Evolutionary conservation across 352 stramenopile genomes (phyloP).

Genomic region (Pelagophyceae sp.): DNA sequence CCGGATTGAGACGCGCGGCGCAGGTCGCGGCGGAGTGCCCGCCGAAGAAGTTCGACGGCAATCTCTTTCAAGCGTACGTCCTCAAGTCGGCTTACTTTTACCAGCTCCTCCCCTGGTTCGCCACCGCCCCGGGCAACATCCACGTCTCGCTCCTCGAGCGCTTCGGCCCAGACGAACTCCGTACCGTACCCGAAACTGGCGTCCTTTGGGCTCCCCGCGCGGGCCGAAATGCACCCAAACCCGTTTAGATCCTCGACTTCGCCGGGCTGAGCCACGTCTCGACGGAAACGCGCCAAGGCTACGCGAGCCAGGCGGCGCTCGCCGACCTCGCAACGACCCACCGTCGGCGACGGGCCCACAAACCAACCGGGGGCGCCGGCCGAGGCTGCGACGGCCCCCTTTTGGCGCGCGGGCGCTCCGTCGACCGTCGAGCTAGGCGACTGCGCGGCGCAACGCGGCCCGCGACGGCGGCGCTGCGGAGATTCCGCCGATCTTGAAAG

Average conservation of each 20-base stretch:
- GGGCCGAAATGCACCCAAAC: background rate
- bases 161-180: background rate
- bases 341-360: too few relatives aligned
- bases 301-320: too few relatives aligned
- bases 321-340: too few relatives aligned
- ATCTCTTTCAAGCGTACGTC: slow-evolving; percentile 20
- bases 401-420: too few relatives aligned
- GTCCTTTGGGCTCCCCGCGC: too few relatives aligned
- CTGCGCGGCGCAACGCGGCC: slow-evolving; percentile 2
- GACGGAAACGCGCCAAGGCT: too few relatives aligned
- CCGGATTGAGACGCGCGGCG: too few relatives aligned
- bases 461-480: background rate
- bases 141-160: background rate
- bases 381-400: too few relatives aligned
- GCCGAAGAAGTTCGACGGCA: background rate
- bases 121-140: background rate
- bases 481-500: background rate
- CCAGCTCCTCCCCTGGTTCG: slow-evolving; percentile 18
- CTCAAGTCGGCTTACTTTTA: slow-evolving; percentile 19
- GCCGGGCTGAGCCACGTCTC: background rate
- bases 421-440: too few relatives aligned
- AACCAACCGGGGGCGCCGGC: too few relatives aligned
- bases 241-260: background rate
- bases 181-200: background rate
- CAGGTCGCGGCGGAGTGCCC: background rate